Evolutionary conservation across 1,284 basidiomycete genomes (phyloP).

Genomic region (Chalciporus sp.): DNA sequence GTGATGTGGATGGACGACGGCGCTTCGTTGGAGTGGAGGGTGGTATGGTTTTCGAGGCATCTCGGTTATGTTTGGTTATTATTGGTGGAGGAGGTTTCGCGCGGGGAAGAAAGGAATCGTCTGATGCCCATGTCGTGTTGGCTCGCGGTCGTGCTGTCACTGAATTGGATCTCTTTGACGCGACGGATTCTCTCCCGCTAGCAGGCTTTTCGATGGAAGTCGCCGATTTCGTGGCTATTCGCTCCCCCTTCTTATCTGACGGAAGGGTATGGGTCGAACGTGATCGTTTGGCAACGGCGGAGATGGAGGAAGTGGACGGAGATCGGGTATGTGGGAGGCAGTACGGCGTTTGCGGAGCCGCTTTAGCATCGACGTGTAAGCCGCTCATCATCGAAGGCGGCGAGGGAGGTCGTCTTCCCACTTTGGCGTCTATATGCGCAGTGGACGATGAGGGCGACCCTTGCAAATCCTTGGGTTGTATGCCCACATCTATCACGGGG

Average conservation of each 20-base stretch:
- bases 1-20: not conserved
- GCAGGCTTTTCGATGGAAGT: not conserved
- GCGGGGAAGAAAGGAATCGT: conserved; percentile 26
- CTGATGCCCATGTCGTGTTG: conserved; percentile 10
- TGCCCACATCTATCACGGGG: not conserved
- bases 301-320: too few species aligned
- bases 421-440: not conserved
- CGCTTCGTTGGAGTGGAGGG: not conserved
- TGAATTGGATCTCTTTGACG: not conserved
- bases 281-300: too few species aligned
- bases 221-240: not conserved
- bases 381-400: not conserved
- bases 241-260: not conserved
- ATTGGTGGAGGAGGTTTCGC: conserved; percentile 23
- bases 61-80: conserved; percentile 13
- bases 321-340: too few species aligned
- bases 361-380: not conserved
- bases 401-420: not conserved
- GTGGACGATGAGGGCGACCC: not conserved
- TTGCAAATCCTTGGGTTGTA: not conserved
- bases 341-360: too few species aligned
- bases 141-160: not conserved
- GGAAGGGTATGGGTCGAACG: not conserved
- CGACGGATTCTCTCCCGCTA: not conserved
- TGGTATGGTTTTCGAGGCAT: not conserved